Conservation (phyloP, 352 stramenopile species). For the Globisporangium apiculatum region DNA sequence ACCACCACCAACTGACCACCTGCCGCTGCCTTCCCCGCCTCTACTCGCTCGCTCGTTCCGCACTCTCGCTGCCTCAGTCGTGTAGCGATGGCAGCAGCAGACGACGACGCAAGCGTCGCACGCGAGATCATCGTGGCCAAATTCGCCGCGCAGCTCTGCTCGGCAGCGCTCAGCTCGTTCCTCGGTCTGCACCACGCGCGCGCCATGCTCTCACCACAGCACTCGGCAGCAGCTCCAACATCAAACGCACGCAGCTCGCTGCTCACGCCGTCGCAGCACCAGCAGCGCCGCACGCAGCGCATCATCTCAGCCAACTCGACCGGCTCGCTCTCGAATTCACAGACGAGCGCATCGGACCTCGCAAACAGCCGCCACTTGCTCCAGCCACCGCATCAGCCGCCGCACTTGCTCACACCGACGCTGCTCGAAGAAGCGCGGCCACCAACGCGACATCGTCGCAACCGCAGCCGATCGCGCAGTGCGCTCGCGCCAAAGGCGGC, state of each 20-base stretch:
- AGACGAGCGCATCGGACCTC: slow-evolving; percentile 24
- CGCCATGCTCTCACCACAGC: slow-evolving; percentile 10
- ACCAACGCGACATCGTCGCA: slow-evolving; percentile 13
- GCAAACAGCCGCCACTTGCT: slow-evolving; percentile 16
- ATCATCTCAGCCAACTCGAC: slow-evolving; percentile 7
- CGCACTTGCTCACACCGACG: neutral
- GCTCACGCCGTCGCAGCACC: slow-evolving; percentile 5
- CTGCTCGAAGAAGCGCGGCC: slow-evolving; percentile 10
- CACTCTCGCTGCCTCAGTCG: no score
- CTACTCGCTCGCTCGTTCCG: neutral
- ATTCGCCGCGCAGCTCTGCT: slow-evolving; percentile 58
- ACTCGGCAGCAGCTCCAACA: slow-evolving; percentile 1
- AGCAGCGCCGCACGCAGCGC: slow-evolving; percentile 8
- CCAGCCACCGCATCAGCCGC: slow-evolving; percentile 1
- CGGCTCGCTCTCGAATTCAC: slow-evolving; percentile 15
- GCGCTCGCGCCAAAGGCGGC: slow-evolving; percentile 31
- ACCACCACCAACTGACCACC: no score
- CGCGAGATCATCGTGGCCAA: slow-evolving; percentile 46
- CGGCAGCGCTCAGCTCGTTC: slow-evolving; percentile 58
- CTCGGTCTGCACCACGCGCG: slow-evolving; percentile 45
- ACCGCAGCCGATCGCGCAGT: slow-evolving; percentile 22
- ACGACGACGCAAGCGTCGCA: slow-evolving; percentile 4
- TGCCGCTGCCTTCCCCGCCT: no score
- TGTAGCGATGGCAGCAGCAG: neutral
- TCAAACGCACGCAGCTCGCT: neutral